phyloP scores from a whole-genome alignment of 2,329 filamentous ascomycete genomes.

The Epichloe gansuensis region DNA sequence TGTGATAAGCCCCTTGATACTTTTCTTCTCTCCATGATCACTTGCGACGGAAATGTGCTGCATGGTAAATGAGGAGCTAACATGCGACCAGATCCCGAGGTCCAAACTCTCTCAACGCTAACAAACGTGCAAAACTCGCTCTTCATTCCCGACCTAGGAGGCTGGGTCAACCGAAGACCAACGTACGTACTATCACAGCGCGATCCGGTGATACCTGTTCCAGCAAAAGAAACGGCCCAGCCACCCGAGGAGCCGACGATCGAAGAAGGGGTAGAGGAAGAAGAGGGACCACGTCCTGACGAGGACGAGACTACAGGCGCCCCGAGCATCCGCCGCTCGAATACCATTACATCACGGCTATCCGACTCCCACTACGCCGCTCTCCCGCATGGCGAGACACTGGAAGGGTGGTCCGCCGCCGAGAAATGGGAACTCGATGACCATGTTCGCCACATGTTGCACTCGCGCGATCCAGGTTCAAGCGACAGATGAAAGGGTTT shows the following conservation, averaged over 20 bases:
- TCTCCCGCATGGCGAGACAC: conserved; percentile 56
- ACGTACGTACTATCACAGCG: conserved; percentile 57
- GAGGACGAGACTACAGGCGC: conserved; percentile 10
- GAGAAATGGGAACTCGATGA: conserved; percentile 72
- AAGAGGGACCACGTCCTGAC: conserved; percentile 7
- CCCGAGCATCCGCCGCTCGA: conserved; percentile 23
- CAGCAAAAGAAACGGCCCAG: background rate
- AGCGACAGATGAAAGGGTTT: conserved; percentile 67
- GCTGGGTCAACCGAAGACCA: conserved; percentile 60
- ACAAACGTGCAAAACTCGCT: conserved; percentile 87
- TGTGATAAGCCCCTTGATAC: conserved; percentile 8
- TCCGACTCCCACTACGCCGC: conserved; percentile 66
- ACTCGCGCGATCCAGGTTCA: conserved; percentile 72
- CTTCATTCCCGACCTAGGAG: conserved; percentile 70
- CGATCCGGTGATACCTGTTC: background rate
- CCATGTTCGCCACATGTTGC: conserved; percentile 76
- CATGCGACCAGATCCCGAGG: conserved; percentile 58
- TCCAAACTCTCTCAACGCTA: conserved; percentile 68
- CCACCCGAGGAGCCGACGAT: conserved; percentile 9
- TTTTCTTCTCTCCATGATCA: background rate
- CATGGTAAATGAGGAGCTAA: background rate
- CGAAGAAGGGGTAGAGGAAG: background rate
- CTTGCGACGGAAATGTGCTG: too few species aligned
- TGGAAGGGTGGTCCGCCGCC: conserved; percentile 62
- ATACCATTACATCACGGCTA: conserved; percentile 54